Conservation (phyloP, 352 stramenopile species). For the Pythium chondricola region DNA sequence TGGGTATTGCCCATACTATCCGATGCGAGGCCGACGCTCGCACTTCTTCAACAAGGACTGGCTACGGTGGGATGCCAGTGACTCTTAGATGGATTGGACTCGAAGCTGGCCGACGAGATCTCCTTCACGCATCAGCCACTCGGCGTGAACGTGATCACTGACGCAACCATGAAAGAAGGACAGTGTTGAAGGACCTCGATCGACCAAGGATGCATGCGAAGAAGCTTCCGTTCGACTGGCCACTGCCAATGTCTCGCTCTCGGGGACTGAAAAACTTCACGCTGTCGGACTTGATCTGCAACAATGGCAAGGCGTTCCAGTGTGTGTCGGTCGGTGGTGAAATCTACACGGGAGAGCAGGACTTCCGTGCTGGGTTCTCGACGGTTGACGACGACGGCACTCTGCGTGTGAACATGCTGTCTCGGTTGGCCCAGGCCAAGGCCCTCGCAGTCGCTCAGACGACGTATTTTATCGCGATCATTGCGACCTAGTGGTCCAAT, state of each 20-base stretch:
- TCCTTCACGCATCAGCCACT: constrained; percentile 56
- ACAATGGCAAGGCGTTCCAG: constrained; percentile 7
- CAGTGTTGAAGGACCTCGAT: constrained; percentile 16
- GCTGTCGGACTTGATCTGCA: constrained; percentile 17
- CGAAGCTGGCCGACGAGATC: constrained; percentile 24
- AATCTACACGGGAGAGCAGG: constrained; percentile 25
- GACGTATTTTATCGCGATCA: constrained; percentile 71
- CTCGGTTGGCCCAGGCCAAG: constrained; percentile 63
- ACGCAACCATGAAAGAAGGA: constrained; percentile 15
- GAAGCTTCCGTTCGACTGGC: constrained; percentile 12
- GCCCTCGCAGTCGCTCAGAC: constrained; percentile 73
- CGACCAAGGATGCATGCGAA: constrained; percentile 21
- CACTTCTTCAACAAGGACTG: constrained; percentile 88
- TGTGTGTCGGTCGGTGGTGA: constrained; percentile 13
- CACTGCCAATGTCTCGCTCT: constrained; percentile 17
- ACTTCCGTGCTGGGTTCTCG: constrained; percentile 37
- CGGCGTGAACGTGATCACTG: constrained; percentile 40
- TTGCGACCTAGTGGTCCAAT: constrained; percentile 82
- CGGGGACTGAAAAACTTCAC: constrained; percentile 17
- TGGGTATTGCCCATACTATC: constrained; percentile 86
- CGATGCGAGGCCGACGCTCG: constrained; percentile 65
- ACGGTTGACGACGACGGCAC: constrained; percentile 17
- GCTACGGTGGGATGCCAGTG: constrained; percentile 68
- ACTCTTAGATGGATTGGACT: constrained; percentile 33
- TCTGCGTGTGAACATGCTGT: constrained; percentile 62